Evolutionary conservation across 495 filamentous ascomycete species (phyloP), one percentile per base, ranked within the genome.

Genomic region (Chaetomidium leptoderma): DNA sequence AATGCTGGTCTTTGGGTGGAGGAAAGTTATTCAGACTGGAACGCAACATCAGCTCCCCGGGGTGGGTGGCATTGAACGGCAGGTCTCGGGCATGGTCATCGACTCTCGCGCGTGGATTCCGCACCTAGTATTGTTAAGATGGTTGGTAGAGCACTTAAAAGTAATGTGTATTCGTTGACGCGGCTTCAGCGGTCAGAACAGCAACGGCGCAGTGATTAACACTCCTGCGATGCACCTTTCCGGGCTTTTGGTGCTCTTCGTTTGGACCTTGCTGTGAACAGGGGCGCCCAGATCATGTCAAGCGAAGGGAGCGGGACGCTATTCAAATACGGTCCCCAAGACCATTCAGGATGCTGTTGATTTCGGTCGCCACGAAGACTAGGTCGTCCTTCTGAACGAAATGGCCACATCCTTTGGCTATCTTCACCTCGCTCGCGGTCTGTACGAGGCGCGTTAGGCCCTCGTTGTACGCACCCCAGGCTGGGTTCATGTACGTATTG

Each of bases 331-430:
- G 37, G 6, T 3, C 27, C 19, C 27, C 19, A 17, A 64, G 24
- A 7, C 30, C 16, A 19, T 62, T 29, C 29, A 83, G 49, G 39
- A 85, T 47, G 5, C 61, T 64, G 47, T 63, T 60, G n/a, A 79
- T 63, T 61, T 83, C 75, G 33, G 61, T 63, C 0, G 74, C 76
- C 16, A 86, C 84, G 62, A 85, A 75, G n/a, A 44, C 64, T 19
- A 83, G 83, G 55, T 81, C 76, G 60, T 86, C 83, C 60, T 66
- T 79, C 62, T 86, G 83, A 32, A 87, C 75, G 61, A 86, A 86
- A 64, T 86, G 83, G 0, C 83, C 83, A 40, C 82, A 81, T 0
- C 71, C 71, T 13, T 72, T 70, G 0, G 83, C 83, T 45, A 78
- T 74, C 13, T 84, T 60, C 6, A 81, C 77, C 1, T 80, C 77